Evolutionary conservation across 2,329 filamentous ascomycete species (phyloP).

Genomic region (Parascedosporium putredinis): DNA sequence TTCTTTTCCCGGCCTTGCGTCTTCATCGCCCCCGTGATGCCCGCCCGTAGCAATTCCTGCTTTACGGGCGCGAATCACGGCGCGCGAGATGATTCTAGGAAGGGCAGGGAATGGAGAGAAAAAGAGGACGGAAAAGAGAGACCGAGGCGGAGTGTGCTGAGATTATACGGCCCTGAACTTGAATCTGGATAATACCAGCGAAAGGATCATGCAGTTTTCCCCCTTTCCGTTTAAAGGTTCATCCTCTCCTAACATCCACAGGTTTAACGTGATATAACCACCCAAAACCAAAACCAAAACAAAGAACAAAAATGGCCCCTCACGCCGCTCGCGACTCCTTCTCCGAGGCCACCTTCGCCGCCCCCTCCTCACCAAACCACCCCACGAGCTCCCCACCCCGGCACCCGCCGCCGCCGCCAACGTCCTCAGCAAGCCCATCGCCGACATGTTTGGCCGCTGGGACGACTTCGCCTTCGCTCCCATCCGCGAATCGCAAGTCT

Average conservation of each 20-base stretch:
- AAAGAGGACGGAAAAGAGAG: too few relatives aligned
- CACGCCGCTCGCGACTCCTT: slow-evolving; percentile 44
- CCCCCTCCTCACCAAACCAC: slow-evolving; percentile 34
- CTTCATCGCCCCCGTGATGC: not conserved
- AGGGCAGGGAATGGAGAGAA: not conserved
- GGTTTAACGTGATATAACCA: slow-evolving; percentile 15
- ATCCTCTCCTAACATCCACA: slow-evolving; percentile 1
- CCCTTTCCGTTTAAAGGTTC: slow-evolving; percentile 25
- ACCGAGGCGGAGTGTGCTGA: slow-evolving; percentile 46
- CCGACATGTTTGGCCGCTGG: slow-evolving; percentile 67
- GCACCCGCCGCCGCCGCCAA: too few relatives aligned
- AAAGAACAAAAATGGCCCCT: slow-evolving; percentile 56
- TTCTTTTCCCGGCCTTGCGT: too few relatives aligned
- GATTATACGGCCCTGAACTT: slow-evolving; percentile 90
- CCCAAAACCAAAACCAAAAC: slow-evolving; percentile 11
- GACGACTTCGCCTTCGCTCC: slow-evolving; percentile 70
- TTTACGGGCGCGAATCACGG: too few relatives aligned
- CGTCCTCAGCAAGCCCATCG: slow-evolving; percentile 18
- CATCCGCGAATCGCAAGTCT: slow-evolving; percentile 87
- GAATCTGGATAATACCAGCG: slow-evolving; percentile 98
- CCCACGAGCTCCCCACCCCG: slow-evolving; percentile 25
- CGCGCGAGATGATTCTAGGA: too few relatives aligned
- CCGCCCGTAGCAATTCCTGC: too few relatives aligned
- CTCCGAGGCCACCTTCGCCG: slow-evolving; percentile 40
- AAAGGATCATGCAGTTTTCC: slow-evolving; percentile 86